phyloP scores from a whole-genome alignment of 805 yeast species.

The Lipomyces anomalus region DNA sequence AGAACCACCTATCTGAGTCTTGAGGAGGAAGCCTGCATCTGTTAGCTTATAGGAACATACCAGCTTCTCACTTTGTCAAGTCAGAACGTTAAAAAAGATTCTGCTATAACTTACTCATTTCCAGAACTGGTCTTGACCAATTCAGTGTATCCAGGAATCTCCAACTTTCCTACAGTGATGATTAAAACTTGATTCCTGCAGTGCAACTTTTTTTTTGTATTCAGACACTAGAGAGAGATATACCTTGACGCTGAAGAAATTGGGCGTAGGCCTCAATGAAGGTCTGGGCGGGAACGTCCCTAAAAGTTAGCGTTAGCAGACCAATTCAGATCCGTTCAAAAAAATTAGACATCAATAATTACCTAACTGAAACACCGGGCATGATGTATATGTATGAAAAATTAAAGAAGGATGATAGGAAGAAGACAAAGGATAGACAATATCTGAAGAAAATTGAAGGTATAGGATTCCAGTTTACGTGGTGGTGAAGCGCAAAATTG shows the following conservation, averaged over 20 bases:
- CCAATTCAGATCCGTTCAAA: background rate
- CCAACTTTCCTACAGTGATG: slow-evolving; percentile 62
- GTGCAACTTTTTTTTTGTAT: too few species aligned
- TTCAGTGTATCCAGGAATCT: slow-evolving; percentile 99
- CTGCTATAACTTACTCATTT: slow-evolving; percentile 51
- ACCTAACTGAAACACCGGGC: slow-evolving; percentile 99
- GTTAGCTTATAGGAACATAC: background rate
- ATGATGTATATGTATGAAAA: slow-evolving; percentile 34
- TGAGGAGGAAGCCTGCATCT: slow-evolving; percentile 81
- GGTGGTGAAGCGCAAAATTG: background rate
- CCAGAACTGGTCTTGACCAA: slow-evolving; percentile 98
- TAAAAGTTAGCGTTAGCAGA: slow-evolving; percentile 33
- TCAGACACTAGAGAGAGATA: too few species aligned
- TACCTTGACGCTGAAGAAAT: slow-evolving; percentile 98
- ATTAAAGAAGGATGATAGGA: background rate
- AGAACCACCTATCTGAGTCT: slow-evolving; percentile 99
- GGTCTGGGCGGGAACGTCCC: slow-evolving; percentile 99
- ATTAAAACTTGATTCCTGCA: too few species aligned
- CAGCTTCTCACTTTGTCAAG: too few species aligned
- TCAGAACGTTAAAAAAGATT: background rate
- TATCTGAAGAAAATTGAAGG: background rate
- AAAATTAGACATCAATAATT: slow-evolving; percentile 40
- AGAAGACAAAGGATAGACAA: background rate
- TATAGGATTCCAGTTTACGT: background rate
- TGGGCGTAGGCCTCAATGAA: slow-evolving; percentile 99